These are phyloP conservation scores for Monosporascus ibericus DNA, from an alignment of 2,329 filamentous ascomycete genomes.

Conservation along the genomic window DNA sequence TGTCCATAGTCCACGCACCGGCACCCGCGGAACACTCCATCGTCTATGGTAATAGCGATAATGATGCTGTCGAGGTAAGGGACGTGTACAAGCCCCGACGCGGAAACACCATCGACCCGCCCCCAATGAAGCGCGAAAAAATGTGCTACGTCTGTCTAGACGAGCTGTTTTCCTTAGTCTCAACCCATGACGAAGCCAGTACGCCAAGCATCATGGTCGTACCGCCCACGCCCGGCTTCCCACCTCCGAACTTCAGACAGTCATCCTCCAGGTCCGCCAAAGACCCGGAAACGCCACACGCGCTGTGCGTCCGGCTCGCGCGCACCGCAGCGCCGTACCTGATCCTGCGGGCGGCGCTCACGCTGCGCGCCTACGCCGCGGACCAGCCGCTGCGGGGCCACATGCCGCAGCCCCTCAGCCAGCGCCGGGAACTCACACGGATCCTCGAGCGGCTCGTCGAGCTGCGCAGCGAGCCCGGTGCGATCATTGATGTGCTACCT, in stretches of 20 bases:
- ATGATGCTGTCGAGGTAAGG: conserved; percentile 45
- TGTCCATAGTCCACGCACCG: conserved; percentile 71
- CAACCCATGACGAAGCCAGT: conserved; percentile 36
- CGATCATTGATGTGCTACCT: conserved; percentile 53
- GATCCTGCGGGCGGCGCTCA: conserved; percentile 72
- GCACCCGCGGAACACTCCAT: conserved; percentile 46
- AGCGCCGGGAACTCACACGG: conserved; percentile 72
- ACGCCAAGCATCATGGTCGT: conserved; percentile 34
- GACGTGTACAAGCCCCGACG: conserved; percentile 58
- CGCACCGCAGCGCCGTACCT: conserved; percentile 73
- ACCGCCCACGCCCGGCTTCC: conserved; percentile 37
- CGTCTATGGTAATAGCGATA: conserved; percentile 46
- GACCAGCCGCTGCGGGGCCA: conserved; percentile 85
- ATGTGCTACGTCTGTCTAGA: conserved; percentile 79
- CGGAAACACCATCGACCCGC: conserved; percentile 66
- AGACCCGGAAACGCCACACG: conserved; percentile 21
- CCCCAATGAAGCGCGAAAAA: conserved; percentile 56
- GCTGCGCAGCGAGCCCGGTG: conserved; percentile 62
- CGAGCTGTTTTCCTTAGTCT: conserved; percentile 67
- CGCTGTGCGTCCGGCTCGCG: conserved; percentile 56
- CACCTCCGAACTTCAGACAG: conserved; percentile 17
- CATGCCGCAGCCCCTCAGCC: conserved; percentile 80
- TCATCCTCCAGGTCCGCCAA: conserved; percentile 11
- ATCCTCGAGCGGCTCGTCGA: conserved; percentile 61
- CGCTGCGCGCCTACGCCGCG: conserved; percentile 78